These are phyloP conservation scores for Endoconidiophora laricicola DNA, from an alignment of 2,329 filamentous ascomycete species.

Conservation along the genomic window DNA sequence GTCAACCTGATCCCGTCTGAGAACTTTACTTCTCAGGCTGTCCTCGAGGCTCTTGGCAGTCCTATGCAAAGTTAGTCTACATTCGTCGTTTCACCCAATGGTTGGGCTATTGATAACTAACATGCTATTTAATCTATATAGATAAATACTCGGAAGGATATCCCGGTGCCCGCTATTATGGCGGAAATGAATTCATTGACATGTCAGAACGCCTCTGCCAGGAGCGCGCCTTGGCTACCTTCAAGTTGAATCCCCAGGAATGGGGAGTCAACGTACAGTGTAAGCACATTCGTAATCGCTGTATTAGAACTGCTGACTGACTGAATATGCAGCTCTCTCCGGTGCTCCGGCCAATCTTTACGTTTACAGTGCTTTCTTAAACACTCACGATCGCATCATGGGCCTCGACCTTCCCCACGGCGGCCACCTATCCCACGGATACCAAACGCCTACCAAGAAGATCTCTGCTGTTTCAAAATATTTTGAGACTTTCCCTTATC, in stretches of 20 bases:
- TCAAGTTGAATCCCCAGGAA: conserved; percentile 64
- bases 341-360: conserved; percentile 64
- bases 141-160: conserved; percentile 99
- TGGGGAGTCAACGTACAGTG: conserved; percentile 96
- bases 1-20: conserved; percentile 94
- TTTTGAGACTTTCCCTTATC: conserved; percentile 95
- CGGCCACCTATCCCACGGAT: conserved; percentile 89
- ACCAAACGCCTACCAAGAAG: conserved; percentile 85
- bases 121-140: conserved; percentile 20
- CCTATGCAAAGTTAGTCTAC: conserved; percentile 69
- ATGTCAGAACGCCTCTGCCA: conserved; percentile 80
- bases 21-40: conserved; percentile 88
- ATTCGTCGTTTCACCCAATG: not conserved
- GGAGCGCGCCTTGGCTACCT: conserved; percentile 73
- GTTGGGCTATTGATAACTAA: conserved; percentile 1
- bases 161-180: conserved; percentile 89
- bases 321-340: conserved; percentile 46
- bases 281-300: conserved; percentile 23
- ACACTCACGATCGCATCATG: conserved; percentile 90
- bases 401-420: conserved; percentile 92
- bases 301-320: not conserved
- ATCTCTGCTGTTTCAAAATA: conserved; percentile 99
- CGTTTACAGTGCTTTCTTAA: conserved; percentile 86
- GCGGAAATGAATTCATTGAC: conserved; percentile 92
- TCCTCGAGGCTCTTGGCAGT: conserved; percentile 79